Evolutionary conservation across 306 rosid species (phyloP).

Genomic region (Acmispon strigosus): DNA sequence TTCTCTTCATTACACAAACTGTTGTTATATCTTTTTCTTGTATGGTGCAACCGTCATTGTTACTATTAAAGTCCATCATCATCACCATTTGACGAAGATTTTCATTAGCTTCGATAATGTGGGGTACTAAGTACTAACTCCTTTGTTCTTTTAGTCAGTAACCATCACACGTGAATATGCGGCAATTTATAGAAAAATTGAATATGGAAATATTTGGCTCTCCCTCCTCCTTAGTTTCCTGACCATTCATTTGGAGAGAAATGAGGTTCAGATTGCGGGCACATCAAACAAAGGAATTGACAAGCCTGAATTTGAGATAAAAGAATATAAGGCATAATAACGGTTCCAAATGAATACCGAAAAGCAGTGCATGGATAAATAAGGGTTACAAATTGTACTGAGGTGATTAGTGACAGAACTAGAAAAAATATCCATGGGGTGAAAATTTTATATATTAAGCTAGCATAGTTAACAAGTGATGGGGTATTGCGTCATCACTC

Average conservation of each 20-base stretch:
- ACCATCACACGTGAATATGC: not conserved
- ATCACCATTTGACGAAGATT: conserved; percentile 31
- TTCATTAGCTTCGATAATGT: conserved; percentile 17
- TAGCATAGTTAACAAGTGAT: too few species aligned
- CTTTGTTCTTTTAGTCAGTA: not conserved
- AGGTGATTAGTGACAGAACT: too few species aligned
- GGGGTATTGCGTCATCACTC: too few species aligned
- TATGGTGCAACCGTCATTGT: conserved; percentile 27
- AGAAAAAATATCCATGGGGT: too few species aligned
- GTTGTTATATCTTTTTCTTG: conserved; percentile 20
- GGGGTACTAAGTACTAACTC: conserved; percentile 13
- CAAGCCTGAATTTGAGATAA: not conserved
- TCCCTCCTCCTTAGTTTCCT: not conserved
- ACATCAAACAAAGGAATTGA: not conserved
- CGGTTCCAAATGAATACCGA: too few species aligned
- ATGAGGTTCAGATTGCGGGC: not conserved
- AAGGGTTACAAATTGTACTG: too few species aligned
- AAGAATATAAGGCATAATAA: not conserved
- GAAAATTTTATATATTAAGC: too few species aligned
- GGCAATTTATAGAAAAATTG: not conserved
- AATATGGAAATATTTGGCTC: not conserved
- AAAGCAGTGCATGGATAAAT: too few species aligned
- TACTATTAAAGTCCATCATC: conserved; percentile 2
- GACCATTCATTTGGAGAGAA: not conserved
- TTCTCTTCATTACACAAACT: conserved; percentile 14